Evolutionary conservation across 2,329 filamentous ascomycete species (phyloP), one percentile per base, ranked within the genome.

Genomic region (Ceratocystiopsis minuta): DNA sequence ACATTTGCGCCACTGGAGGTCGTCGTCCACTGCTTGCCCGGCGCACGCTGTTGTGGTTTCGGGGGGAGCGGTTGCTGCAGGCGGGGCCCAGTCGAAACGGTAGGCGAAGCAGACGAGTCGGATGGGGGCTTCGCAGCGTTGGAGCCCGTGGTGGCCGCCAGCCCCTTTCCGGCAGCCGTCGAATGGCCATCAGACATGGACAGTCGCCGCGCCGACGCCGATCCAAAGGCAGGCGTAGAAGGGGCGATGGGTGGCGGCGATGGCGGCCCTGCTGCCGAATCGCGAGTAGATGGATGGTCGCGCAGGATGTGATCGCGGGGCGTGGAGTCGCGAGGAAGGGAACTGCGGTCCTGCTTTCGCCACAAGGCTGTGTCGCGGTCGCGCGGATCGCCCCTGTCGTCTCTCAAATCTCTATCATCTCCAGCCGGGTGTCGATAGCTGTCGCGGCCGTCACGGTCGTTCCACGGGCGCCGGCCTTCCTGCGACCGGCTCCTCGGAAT

Each of bases 401-500:
- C 40, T 56, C 56, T 28, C 59, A 54, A 28, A n/a, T 73, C 69
- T 24, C 70, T 67, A 16, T 72, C 68, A 45, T 74, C 69, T 39
- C 69, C 52, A 18, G 47, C 16, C 16, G 56, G 48, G 36, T 56
- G 56, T 44, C 62, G 55, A 39, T 62, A 57, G 38, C 53, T 53
- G 36, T 73, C 69, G 34, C 70, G 68, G 12, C 73, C 69, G 46
- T 64, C 61, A 41, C 55, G 62, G 7, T 74, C 70, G 38, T 45
- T 45, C 1, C 70, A 64, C 16, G 55, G 61, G 66, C 69, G 73
- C 32, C 70, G 70, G 43, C 75, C 72, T 52, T 78, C 74, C 52
- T 77, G 72, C 48, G 77, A 80, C 47, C 77, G 69, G 51, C 74
- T 78, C 51, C 79, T 65, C 16, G 68, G 70, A 42, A 66, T 60